Conservation (phyloP, 2,329 filamentous ascomycete species). For the Penicillium brevicompactum region DNA sequence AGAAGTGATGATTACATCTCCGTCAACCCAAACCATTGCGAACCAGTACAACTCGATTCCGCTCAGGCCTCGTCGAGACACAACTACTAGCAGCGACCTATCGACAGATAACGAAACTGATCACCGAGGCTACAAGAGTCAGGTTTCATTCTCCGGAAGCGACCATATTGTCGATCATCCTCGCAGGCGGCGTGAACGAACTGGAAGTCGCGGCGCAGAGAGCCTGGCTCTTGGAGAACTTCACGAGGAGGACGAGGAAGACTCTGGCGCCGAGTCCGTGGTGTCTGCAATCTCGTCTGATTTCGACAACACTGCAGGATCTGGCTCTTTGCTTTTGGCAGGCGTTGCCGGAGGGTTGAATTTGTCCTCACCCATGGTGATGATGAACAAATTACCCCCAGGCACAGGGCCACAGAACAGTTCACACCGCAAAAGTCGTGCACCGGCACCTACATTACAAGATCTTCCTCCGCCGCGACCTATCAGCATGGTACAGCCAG, state of each 20-base stretch:
- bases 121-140: conserved; percentile 54
- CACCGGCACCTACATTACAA: conserved; percentile 54
- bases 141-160: conserved; percentile 50
- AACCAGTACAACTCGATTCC: conserved; percentile 57
- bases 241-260: conserved; percentile 44
- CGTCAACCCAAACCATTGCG: conserved; percentile 52
- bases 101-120: conserved; percentile 67
- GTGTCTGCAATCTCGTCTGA: conserved; percentile 55
- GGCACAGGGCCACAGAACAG: conserved; percentile 35
- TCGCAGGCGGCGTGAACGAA: conserved; percentile 28
- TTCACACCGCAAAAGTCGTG: conserved; percentile 56
- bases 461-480: conserved; percentile 62
- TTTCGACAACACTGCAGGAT: conserved; percentile 57
- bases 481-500: conserved; percentile 59
- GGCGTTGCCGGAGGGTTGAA: conserved; percentile 48
- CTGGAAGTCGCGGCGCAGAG: conserved; percentile 32
- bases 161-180: conserved; percentile 40
- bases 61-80: conserved; percentile 60
- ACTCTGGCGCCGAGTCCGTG: conserved; percentile 52
- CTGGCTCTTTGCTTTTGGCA: conserved; percentile 57
- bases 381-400: conserved; percentile 44
- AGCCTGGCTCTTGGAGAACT: conserved; percentile 34
- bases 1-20: conserved; percentile 58
- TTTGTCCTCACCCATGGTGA: conserved; percentile 53
- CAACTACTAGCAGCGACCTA: conserved; percentile 66